Conservation (phyloP, 805 yeast genomes). For the Zygoascus bituminiphila region DNA sequence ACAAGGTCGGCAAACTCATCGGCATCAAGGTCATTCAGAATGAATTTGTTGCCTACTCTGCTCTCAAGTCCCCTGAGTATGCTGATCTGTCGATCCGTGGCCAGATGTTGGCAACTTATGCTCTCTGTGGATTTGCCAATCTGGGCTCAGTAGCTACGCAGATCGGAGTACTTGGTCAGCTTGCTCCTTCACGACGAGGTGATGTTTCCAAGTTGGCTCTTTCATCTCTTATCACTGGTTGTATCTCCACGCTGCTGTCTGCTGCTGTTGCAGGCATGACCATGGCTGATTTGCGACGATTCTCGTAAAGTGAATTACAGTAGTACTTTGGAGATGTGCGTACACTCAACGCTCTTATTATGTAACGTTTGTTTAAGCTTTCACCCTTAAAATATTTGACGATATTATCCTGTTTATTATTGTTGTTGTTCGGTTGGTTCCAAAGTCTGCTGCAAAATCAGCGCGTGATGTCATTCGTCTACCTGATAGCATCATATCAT, state of each 20-base stretch:
- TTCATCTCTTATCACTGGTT: conserved; percentile 46
- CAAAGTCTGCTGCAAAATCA: no score
- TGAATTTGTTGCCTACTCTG: conserved; percentile 48
- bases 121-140: conserved; percentile 56
- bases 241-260: conserved; percentile 44
- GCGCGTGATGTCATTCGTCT: no score
- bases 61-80: conserved; percentile 34
- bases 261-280: conserved; percentile 61
- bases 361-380: no score
- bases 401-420: no score
- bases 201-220: conserved; percentile 40
- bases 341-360: no score
- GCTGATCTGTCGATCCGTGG: conserved; percentile 42
- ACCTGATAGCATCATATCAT: no score
- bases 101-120: conserved; percentile 49
- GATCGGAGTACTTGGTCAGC: conserved; percentile 49
- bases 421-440: no score
- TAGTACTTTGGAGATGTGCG: no score
- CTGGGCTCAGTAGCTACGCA: conserved; percentile 55
- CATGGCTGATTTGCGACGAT: conserved; percentile 22
- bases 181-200: conserved; percentile 43
- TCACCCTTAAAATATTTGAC: no score
- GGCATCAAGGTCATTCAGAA: conserved; percentile 54
- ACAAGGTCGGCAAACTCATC: conserved; percentile 42
- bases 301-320: not conserved